A percentile compares a stretch with the other conserved stretches of the same genome.
Conservation (phyloP, 1,284 basidiomycete genomes). For the Puccinia triticina region DNA sequence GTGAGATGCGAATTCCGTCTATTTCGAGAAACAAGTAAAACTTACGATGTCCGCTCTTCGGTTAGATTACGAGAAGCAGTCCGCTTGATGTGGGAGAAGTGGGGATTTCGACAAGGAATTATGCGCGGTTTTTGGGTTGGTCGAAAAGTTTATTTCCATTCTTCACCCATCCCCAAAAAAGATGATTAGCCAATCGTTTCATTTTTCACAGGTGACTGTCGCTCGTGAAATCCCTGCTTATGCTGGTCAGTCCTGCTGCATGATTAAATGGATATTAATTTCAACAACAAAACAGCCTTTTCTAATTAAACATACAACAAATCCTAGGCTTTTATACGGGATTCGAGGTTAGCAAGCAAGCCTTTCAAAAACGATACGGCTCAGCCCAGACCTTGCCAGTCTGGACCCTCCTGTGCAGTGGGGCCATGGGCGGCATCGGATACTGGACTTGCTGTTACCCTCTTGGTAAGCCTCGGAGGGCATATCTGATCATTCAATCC, state of each 20-base stretch:
- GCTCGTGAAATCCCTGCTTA: conserved; percentile 92
- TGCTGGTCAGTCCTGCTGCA: conserved; percentile 65
- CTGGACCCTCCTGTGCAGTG: conserved; percentile 84
- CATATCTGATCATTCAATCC: not conserved
- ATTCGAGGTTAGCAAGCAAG: conserved; percentile 84
- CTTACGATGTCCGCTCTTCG: not conserved
- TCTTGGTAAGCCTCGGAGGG: conserved; percentile 65
- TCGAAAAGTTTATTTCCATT: conserved; percentile 8
- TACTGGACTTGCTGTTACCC: conserved; percentile 96
- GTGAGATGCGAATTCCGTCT: not conserved
- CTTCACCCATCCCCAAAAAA: conserved; percentile 9
- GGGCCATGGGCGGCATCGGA: conserved; percentile 82
- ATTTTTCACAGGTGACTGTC: conserved; percentile 74
- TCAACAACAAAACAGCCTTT: conserved; percentile 64
- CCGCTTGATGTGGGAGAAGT: conserved; percentile 78
- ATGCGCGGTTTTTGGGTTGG: conserved; percentile 95
- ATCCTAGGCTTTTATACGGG: conserved; percentile 67
- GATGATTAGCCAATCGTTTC: not conserved
- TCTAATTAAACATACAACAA: conserved; percentile 51
- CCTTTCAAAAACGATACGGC: conserved; percentile 67
- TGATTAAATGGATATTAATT: not conserved
- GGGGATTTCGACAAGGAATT: conserved; percentile 81
- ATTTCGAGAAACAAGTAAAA: not conserved
- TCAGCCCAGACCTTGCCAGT: conserved; percentile 69
- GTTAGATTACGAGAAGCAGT: conserved; percentile 64